Evolutionary conservation across 2,329 filamentous ascomycete species (phyloP).

Genomic region (Penicillium crustosum): DNA sequence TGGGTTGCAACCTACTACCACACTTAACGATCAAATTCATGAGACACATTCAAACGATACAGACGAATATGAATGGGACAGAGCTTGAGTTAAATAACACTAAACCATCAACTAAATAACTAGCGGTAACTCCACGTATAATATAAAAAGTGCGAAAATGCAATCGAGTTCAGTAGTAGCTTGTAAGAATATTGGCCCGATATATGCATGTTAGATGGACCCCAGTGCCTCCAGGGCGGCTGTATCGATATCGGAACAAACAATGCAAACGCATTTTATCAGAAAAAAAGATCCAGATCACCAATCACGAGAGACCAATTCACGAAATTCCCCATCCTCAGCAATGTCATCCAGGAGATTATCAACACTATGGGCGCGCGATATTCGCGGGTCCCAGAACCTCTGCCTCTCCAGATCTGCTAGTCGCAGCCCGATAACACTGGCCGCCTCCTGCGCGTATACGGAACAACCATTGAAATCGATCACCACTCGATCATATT

Average conservation of each 20-base stretch:
- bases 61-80: not conserved
- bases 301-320: constrained; percentile 12
- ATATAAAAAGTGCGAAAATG: not conserved
- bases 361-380: constrained; percentile 21
- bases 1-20: not conserved
- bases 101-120: constrained; percentile 24
- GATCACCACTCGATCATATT: constrained; percentile 11
- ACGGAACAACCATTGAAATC: constrained; percentile 18
- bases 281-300: constrained; percentile 19
- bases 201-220: not conserved
- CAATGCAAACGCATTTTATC: constrained; percentile 31
- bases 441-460: not conserved
- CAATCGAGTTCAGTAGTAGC: not conserved
- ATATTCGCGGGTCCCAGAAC: constrained; percentile 17
- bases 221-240: no score
- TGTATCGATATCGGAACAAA: constrained; percentile 21
- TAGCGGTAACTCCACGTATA: not conserved
- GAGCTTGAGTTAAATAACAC: not conserved
- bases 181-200: not conserved
- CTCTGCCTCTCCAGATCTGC: constrained; percentile 22
- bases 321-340: constrained; percentile 4
- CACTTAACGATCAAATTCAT: not conserved
- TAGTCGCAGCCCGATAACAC: not conserved
- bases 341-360: constrained; percentile 27
- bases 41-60: not conserved